Conservation (phyloP, 2,329 filamentous ascomycete species). For the Alternaria novae-zelandiae region DNA sequence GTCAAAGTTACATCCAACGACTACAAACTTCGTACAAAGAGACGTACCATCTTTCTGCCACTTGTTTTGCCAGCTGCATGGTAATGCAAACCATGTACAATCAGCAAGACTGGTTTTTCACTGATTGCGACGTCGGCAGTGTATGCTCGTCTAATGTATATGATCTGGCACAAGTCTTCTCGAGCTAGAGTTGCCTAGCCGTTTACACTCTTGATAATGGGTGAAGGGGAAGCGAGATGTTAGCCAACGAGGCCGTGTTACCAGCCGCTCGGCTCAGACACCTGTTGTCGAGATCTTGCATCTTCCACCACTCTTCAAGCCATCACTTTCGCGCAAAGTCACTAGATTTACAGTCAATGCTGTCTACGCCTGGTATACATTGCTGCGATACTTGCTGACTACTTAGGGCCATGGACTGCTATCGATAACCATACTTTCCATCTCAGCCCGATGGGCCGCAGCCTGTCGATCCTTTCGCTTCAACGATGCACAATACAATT, state of each 20-base stretch:
- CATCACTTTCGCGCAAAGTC: background rate
- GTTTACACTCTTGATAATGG: background rate
- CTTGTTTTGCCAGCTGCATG: background rate
- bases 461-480: background rate
- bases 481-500: background rate
- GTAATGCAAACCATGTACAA: background rate
- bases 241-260: background rate
- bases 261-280: background rate
- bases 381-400: background rate
- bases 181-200: background rate
- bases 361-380: background rate
- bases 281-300: background rate
- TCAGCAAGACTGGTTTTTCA: background rate
- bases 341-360: background rate
- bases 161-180: background rate
- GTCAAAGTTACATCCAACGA: background rate
- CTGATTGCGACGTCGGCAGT: background rate
- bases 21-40: background rate
- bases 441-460: background rate
- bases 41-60: background rate
- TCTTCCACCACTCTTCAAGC: background rate
- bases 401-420: background rate
- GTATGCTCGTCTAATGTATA: background rate
- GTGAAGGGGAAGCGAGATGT: background rate
- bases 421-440: background rate